A percentile compares a stretch with the other conserved stretches of the same genome.
phyloP scores from a whole-genome alignment of 345 rosid genomes.

The Aethionema arabicum region DNA sequence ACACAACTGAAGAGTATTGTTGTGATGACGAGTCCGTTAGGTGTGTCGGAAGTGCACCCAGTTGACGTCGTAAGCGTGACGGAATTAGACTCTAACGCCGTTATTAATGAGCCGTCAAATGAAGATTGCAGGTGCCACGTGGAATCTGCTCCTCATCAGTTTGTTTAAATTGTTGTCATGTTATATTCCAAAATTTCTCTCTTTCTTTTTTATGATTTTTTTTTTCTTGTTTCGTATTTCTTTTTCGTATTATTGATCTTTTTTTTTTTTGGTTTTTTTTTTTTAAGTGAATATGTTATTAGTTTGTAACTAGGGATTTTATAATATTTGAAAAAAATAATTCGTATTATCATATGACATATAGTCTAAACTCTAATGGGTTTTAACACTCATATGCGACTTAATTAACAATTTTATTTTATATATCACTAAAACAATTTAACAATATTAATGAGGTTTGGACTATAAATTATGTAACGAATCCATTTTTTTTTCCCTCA shows the following conservation, averaged over 20 bases:
- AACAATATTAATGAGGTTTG: no score
- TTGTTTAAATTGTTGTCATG: slow-evolving; percentile 27
- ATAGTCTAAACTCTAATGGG: no score
- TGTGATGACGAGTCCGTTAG: slow-evolving; percentile 34
- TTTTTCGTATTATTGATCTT: neutral
- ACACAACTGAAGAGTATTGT: slow-evolving; percentile 39
- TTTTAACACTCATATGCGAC: no score
- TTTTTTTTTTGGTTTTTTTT: neutral
- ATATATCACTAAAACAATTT: no score
- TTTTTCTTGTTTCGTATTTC: slow-evolving; percentile 32
- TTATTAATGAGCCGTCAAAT: slow-evolving; percentile 29
- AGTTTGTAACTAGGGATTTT: slow-evolving; percentile 10
- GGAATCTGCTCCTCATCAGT: slow-evolving; percentile 25
- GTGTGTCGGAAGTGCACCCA: slow-evolving; percentile 41
- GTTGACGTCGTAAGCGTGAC: slow-evolving; percentile 21
- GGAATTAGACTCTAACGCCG: slow-evolving; percentile 19
- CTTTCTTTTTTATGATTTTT: slow-evolving; percentile 20
- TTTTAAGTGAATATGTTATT: slow-evolving; percentile 10
- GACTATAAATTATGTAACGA: no score
- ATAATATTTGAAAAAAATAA: slow-evolving; percentile 1
- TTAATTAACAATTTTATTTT: no score
- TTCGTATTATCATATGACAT: neutral
- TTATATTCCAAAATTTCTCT: neutral
- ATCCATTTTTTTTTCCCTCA: no score
- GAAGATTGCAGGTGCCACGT: slow-evolving; percentile 29